These are phyloP conservation scores for Golubevia pallescens DNA, from an alignment of 1,284 basidiomycete genomes.

Conservation along the genomic window DNA sequence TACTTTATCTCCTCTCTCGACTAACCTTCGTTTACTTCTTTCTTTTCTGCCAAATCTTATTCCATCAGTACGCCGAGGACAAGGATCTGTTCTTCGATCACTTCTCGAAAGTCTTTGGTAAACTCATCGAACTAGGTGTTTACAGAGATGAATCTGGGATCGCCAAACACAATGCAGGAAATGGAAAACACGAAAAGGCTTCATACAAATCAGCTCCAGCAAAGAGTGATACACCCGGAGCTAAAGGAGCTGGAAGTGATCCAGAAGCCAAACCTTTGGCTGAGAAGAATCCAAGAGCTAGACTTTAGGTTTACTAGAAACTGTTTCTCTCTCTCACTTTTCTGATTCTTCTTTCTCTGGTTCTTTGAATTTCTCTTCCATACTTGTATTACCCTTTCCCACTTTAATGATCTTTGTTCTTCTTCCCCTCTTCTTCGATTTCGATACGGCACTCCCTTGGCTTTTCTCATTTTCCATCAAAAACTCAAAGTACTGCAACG, in stretches of 20 bases:
- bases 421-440: no score
- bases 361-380: neutral
- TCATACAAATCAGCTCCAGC: slow-evolving; percentile 53
- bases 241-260: slow-evolving; percentile 32
- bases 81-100: slow-evolving; percentile 69
- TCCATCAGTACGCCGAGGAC: slow-evolving; percentile 68
- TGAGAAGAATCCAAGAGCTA: slow-evolving; percentile 15
- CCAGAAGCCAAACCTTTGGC: slow-evolving; percentile 31
- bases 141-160: slow-evolving; percentile 59
- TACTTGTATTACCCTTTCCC: no score
- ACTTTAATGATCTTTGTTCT: no score
- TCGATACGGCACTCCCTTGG: no score
- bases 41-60: no score
- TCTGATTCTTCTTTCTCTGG: neutral
- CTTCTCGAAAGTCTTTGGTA: slow-evolving; percentile 66
- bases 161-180: slow-evolving; percentile 45
- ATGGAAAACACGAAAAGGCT: slow-evolving; percentile 23
- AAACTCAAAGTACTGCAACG: no score
- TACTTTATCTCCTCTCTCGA: no score
- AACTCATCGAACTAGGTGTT: slow-evolving; percentile 63
- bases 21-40: no score
- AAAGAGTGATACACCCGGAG: slow-evolving; percentile 31
- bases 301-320: neutral
- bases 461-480: no score
- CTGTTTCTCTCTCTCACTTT: neutral